Evolutionary conservation across 495 filamentous ascomycete genomes (phyloP).

Genomic region (Saxophila tyrrhenica): DNA sequence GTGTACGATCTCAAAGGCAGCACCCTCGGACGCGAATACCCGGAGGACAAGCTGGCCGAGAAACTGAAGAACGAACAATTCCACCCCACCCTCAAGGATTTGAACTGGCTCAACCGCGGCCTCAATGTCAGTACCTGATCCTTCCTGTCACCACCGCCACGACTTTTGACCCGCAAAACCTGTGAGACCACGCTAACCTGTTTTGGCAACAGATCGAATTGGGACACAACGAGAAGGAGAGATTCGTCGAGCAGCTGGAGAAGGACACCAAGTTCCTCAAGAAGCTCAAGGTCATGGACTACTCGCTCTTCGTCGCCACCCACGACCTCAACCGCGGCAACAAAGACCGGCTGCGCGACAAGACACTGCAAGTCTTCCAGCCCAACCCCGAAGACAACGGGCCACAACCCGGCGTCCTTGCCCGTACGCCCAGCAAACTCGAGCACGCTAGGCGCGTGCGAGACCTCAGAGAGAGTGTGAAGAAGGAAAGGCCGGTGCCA

Average conservation of each 20-base stretch:
- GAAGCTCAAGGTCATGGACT: conserved; percentile 93
- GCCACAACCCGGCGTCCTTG: conserved; percentile 34
- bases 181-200: too few relatives aligned
- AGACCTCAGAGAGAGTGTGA: conserved; percentile 83
- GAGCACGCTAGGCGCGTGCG: conserved; percentile 86
- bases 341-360: conserved; percentile 89
- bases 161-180: too few relatives aligned
- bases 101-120: conserved; percentile 89
- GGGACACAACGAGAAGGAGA: conserved; percentile 69
- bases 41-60: conserved; percentile 72
- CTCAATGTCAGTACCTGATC: conserved; percentile 44
- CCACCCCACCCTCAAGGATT: conserved; percentile 90
- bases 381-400: conserved; percentile 60
- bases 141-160: too few relatives aligned
- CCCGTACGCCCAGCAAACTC: conserved; percentile 86
- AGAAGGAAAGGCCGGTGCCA: conserved; percentile 80
- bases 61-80: conserved; percentile 23
- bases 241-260: conserved; percentile 81
- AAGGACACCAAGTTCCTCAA: conserved; percentile 78
- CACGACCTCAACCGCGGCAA: conserved; percentile 85
- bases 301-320: conserved; percentile 88
- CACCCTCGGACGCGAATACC: conserved; percentile 82
- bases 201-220: conserved; percentile 51
- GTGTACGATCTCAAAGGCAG: conserved; percentile 98
- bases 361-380: conserved; percentile 89